Evolutionary conservation across 495 filamentous ascomycete genomes (phyloP).

Genomic region (Tuber borchii): DNA sequence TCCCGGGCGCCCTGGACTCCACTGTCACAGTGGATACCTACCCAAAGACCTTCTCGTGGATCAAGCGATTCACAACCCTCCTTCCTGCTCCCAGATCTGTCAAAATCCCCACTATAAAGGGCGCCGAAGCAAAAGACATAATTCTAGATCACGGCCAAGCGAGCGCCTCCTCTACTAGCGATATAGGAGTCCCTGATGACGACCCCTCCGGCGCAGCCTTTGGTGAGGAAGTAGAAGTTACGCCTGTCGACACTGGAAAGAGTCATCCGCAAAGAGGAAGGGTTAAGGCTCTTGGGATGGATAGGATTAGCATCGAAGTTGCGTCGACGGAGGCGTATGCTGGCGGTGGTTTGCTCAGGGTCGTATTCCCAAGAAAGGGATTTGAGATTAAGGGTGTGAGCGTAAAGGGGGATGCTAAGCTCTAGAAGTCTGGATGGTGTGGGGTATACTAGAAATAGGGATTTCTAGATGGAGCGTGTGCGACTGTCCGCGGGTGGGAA

Average conservation of each 20-base stretch:
- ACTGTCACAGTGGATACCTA: conserved; percentile 45
- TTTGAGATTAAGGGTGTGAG: conserved; percentile 46
- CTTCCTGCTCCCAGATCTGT: conserved; percentile 1
- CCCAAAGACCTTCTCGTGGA: conserved; percentile 53
- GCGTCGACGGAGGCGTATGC: conserved; percentile 43
- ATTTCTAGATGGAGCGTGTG: not conserved
- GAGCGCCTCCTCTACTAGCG: conserved; percentile 29
- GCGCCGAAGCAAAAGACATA: conserved; percentile 47
- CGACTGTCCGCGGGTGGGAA: not conserved
- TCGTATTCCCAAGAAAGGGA: conserved; percentile 54
- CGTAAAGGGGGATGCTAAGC: conserved; percentile 11
- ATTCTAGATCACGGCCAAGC: conserved; percentile 36
- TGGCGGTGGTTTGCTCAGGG: conserved; percentile 39
- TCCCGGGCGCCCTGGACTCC: conserved; percentile 48
- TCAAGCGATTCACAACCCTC: conserved; percentile 48
- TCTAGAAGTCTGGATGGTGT: conserved; percentile 13
- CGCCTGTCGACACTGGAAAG: conserved; percentile 54
- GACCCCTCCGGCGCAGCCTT: conserved; percentile 45
- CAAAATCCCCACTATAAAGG: conserved; percentile 44
- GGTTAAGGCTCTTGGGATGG: conserved; percentile 47
- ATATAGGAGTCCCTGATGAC: conserved; percentile 43
- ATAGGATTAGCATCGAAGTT: conserved; percentile 52
- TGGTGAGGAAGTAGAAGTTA: conserved; percentile 50
- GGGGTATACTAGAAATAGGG: not conserved
- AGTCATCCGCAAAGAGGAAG: conserved; percentile 51